Conservation (phyloP, 2,329 filamentous ascomycete genomes). For the Alternaria metachromatica region DNA sequence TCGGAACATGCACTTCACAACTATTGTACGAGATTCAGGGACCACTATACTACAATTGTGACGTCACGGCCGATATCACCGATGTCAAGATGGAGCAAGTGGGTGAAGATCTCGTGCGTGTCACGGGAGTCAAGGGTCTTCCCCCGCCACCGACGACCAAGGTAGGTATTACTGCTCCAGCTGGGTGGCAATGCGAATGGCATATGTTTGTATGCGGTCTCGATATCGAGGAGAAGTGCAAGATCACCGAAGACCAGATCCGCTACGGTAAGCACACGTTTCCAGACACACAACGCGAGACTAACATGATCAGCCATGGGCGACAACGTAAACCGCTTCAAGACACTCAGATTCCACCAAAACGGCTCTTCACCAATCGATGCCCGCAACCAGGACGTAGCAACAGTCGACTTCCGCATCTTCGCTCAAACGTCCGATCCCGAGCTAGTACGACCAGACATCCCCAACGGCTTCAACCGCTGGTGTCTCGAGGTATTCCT, state of each 20-base stretch:
- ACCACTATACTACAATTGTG: constrained; percentile 59
- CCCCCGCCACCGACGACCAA: constrained; percentile 60
- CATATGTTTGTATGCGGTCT: constrained; percentile 37
- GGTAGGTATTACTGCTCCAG: constrained; percentile 34
- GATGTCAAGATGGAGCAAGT: constrained; percentile 47
- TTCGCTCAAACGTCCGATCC: constrained; percentile 32
- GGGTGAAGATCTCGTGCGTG: constrained; percentile 52
- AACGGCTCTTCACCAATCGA: constrained; percentile 38
- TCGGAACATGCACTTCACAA: constrained; percentile 60
- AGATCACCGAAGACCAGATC: constrained; percentile 32
- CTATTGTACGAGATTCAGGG: constrained; percentile 53
- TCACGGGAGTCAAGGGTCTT: constrained; percentile 47
- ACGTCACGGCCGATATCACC: constrained; percentile 32
- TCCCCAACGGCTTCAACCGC: constrained; percentile 35
- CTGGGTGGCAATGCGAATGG: constrained; percentile 38
- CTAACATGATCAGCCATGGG: constrained; percentile 24
- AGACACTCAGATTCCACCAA: constrained; percentile 36
- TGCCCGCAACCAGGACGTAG: constrained; percentile 41
- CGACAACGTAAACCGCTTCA: constrained; percentile 27
- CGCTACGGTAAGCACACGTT: constrained; percentile 12
- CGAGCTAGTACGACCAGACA: constrained; percentile 29
- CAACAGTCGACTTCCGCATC: constrained; percentile 47
- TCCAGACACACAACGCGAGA: not conserved
- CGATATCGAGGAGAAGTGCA: constrained; percentile 37
- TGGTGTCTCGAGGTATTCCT: constrained; percentile 44